phyloP scores from a whole-genome alignment of 495 filamentous ascomycete genomes.

The Opeltia flavorubescens region DNA sequence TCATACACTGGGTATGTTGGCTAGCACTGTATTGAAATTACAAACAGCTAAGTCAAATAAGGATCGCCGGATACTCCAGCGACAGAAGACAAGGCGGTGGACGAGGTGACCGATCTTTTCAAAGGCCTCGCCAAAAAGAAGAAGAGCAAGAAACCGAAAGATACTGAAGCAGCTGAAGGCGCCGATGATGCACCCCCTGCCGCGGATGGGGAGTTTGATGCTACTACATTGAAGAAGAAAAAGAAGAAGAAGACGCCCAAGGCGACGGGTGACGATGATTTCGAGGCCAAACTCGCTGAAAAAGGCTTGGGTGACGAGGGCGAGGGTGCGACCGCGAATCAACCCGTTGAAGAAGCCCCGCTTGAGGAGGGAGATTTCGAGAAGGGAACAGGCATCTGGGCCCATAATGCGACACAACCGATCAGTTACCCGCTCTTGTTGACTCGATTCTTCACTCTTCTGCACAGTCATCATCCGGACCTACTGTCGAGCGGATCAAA shows the following conservation, averaged over 20 bases:
- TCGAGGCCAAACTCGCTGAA: conserved; percentile 69
- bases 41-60: conserved; percentile 14
- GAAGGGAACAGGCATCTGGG: conserved; percentile 88
- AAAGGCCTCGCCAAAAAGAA: conserved; percentile 83
- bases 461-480: conserved; percentile 89
- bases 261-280: conserved; percentile 53
- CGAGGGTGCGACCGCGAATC: conserved; percentile 25
- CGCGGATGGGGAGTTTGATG: conserved; percentile 57
- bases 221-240: conserved; percentile 75
- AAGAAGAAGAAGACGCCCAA: conserved; percentile 86
- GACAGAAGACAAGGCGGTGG: conserved; percentile 47
- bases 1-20: conserved; percentile 45
- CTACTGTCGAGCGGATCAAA: conserved; percentile 73
- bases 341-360: conserved; percentile 32
- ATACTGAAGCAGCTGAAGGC: conserved; percentile 36
- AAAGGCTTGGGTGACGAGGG: conserved; percentile 44
- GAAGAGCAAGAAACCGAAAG: conserved; percentile 52
- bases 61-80: conserved; percentile 15
- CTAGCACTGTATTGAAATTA: conserved; percentile 6
- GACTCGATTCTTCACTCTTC: conserved; percentile 77
- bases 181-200: conserved; percentile 41
- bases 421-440: conserved; percentile 79
- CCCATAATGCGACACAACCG: conserved; percentile 56
- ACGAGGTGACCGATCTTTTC: conserved; percentile 61
- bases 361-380: conserved; percentile 61